A percentile compares a stretch with the other conserved stretches of the same genome.
Evolutionary conservation across 2,329 filamentous ascomycete species (phyloP).

Genomic region (Immersiporthe knoxdaviesiana): DNA sequence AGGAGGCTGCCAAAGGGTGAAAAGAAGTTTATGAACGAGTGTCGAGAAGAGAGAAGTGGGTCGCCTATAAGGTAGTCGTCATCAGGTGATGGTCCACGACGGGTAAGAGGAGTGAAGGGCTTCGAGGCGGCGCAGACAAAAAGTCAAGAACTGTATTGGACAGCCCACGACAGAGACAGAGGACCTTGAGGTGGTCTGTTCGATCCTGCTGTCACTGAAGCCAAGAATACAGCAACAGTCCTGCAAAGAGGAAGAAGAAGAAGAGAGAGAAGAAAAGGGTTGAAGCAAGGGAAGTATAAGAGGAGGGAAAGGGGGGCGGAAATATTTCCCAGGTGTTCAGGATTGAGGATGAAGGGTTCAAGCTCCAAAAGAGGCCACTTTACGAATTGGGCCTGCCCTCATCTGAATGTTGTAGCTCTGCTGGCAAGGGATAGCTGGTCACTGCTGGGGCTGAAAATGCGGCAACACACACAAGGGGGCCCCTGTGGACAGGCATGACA

Average conservation of each 20-base stretch:
- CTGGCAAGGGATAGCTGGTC: constrained; percentile 15
- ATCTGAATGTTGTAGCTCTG: background rate
- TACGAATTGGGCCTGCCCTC: constrained; percentile 10
- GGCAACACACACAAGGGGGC: background rate
- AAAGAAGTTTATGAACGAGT: constrained; percentile 41
- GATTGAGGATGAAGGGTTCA: background rate
- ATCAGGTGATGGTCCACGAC: constrained; percentile 31
- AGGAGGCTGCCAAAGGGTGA: constrained; percentile 10
- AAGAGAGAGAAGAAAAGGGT: no score
- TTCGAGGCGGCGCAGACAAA: constrained; percentile 30
- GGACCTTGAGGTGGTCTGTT: constrained; percentile 18
- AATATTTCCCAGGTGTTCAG: constrained; percentile 12
- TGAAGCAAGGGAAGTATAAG: constrained; percentile 18
- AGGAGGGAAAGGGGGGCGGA: constrained; percentile 29
- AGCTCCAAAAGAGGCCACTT: constrained; percentile 18
- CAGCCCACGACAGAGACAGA: constrained; percentile 13
- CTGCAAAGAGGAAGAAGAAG: background rate
- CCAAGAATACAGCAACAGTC: constrained; percentile 12
- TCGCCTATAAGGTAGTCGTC: constrained; percentile 45
- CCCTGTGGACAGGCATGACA: background rate
- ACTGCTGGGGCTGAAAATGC: constrained; percentile 5
- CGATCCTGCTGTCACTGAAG: constrained; percentile 23
- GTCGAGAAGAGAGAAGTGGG: constrained; percentile 46
- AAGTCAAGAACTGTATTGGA: constrained; percentile 17
- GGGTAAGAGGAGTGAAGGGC: constrained; percentile 34